phyloP scores from a whole-genome alignment of 164 flowering plant genomes.

The Vitis amurensis region DNA sequence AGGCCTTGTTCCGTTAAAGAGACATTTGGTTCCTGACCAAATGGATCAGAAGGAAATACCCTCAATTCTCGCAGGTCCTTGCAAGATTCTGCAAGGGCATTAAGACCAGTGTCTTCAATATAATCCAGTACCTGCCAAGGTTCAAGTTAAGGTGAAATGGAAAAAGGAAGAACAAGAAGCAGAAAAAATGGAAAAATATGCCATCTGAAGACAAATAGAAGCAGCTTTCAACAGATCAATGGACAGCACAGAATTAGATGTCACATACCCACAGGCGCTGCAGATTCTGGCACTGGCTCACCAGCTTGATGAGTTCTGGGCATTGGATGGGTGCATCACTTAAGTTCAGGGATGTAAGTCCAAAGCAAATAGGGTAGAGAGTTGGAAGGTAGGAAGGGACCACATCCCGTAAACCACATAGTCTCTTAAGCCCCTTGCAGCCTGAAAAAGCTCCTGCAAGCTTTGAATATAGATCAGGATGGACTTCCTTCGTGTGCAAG shows the following conservation, averaged over 20 bases:
- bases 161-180: background rate
- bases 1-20: conserved; percentile 77
- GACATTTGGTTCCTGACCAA: conserved; percentile 49
- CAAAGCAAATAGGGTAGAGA: conserved; percentile 54
- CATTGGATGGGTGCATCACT: conserved; percentile 66
- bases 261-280: conserved; percentile 69
- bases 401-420: conserved; percentile 91
- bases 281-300: conserved; percentile 63
- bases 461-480: conserved; percentile 54
- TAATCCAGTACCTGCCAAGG: conserved; percentile 67
- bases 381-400: conserved; percentile 64
- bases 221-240: background rate
- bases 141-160: conserved; percentile 13
- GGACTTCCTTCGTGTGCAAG: conserved; percentile 55
- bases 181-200: no score
- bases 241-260: no score
- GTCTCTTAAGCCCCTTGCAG: conserved; percentile 67
- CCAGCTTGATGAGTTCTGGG: conserved; percentile 60
- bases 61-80: conserved; percentile 68
- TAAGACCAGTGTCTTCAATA: conserved; percentile 80
- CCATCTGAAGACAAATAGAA: background rate
- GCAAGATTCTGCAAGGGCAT: conserved; percentile 61
- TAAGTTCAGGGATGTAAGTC: conserved; percentile 73
- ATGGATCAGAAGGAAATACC: conserved; percentile 86
- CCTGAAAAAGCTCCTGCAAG: conserved; percentile 59